These are phyloP conservation scores for Blastobotrys parvus DNA, from an alignment of 805 yeast species.

Conservation along the genomic window DNA sequence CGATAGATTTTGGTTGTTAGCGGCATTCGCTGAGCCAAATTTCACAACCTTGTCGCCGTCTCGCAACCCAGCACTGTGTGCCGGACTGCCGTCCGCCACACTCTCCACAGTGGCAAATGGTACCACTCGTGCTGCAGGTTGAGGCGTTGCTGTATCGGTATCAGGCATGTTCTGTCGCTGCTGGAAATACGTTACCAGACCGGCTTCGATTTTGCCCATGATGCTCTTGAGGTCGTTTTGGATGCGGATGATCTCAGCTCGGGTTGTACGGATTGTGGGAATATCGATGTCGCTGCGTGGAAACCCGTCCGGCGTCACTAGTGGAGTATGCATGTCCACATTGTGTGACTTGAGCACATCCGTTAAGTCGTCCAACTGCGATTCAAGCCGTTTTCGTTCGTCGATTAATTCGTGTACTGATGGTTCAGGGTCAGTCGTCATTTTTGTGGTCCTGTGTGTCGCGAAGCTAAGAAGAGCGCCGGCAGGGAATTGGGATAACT, in stretches of 20 bases:
- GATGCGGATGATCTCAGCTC: slow-evolving; percentile 58
- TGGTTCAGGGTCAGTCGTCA: not conserved
- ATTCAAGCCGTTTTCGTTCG: slow-evolving; percentile 31
- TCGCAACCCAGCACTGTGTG: slow-evolving; percentile 44
- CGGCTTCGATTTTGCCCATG: slow-evolving; percentile 37
- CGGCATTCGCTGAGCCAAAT: slow-evolving; percentile 47
- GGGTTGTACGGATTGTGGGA: slow-evolving; percentile 48
- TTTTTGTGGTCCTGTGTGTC: not conserved
- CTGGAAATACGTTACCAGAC: slow-evolving; percentile 35
- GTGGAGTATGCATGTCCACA: slow-evolving; percentile 54
- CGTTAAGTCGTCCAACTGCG: slow-evolving; percentile 34
- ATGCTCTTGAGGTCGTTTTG: slow-evolving; percentile 59
- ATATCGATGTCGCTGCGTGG: slow-evolving; percentile 83
- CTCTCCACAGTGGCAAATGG: slow-evolving; percentile 35
- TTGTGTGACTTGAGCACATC: slow-evolving; percentile 40
- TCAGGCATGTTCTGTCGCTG: not conserved
- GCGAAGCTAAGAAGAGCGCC: too few species aligned
- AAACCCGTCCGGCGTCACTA: slow-evolving; percentile 68
- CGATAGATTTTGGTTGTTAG: slow-evolving; percentile 44
- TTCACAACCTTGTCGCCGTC: slow-evolving; percentile 46
- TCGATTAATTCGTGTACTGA: slow-evolving; percentile 11
- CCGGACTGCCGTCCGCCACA: slow-evolving; percentile 50
- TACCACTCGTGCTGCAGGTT: not conserved
- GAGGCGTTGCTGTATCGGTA: not conserved
- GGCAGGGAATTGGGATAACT: too few species aligned